Evolutionary conservation across 352 stramenopile genomes (phyloP).

Genomic region (Phytophthora podocarpi): DNA sequence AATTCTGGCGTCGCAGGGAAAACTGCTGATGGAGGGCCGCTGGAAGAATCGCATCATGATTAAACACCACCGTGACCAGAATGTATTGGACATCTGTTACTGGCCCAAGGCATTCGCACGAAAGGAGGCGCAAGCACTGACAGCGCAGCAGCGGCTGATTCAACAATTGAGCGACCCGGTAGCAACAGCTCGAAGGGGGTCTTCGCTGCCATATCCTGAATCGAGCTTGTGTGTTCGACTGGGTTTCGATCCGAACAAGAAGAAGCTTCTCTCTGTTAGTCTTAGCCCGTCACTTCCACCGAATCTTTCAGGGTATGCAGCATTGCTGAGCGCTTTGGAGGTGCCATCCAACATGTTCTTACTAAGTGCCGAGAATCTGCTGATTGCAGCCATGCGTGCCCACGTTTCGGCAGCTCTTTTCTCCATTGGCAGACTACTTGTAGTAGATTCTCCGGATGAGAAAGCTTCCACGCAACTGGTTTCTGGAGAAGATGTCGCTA

Average conservation of each 20-base stretch:
- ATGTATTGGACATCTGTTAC: conserved; percentile 84
- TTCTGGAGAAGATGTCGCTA: conserved; percentile 72
- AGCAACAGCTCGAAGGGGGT: conserved; percentile 18
- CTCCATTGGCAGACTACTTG: conserved; percentile 70
- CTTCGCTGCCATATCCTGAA: conserved; percentile 55
- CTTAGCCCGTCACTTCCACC: conserved; percentile 70
- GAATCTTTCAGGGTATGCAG: conserved; percentile 57
- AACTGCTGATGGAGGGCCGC: conserved; percentile 76
- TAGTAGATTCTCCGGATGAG: conserved; percentile 67
- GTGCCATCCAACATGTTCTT: conserved; percentile 83
- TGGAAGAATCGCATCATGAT: conserved; percentile 84
- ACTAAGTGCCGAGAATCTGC: conserved; percentile 74
- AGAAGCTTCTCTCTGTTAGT: conserved; percentile 63
- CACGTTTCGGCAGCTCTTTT: conserved; percentile 78
- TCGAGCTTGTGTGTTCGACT: conserved; percentile 76
- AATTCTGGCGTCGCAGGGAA: conserved; percentile 76
- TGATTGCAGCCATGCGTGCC: conserved; percentile 77
- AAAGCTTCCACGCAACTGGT: conserved; percentile 61
- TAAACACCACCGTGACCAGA: conserved; percentile 79
- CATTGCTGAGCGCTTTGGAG: conserved; percentile 61
- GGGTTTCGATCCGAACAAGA: conserved; percentile 61
- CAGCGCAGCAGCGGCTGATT: conserved; percentile 69
- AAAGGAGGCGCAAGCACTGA: conserved; percentile 54
- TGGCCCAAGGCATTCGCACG: conserved; percentile 76
- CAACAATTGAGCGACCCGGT: conserved; percentile 56